These are phyloP conservation scores for Ustilago bromivora DNA, from an alignment of 1,284 basidiomycete species.

Conservation along the genomic window DNA sequence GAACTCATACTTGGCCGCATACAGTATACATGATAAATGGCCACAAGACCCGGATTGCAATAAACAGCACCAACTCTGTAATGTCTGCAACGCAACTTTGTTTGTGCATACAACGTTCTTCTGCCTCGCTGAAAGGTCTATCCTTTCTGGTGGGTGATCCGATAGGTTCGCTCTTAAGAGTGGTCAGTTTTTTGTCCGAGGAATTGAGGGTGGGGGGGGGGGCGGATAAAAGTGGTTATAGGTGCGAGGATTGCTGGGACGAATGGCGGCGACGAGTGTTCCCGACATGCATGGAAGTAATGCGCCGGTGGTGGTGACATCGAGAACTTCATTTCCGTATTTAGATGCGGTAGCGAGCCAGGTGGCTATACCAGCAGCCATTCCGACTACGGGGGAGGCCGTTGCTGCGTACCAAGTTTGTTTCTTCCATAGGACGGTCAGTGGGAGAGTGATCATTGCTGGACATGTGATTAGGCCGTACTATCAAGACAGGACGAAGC, in stretches of 20 bases:
- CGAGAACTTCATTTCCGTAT: slow-evolving; percentile 50
- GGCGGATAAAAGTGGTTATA: slow-evolving; percentile 25
- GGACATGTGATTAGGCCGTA: slow-evolving; percentile 59
- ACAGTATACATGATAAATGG: slow-evolving; percentile 68
- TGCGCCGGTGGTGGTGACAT: slow-evolving; percentile 40
- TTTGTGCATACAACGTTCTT: slow-evolving; percentile 30
- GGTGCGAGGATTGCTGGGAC: slow-evolving; percentile 50
- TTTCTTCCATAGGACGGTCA: slow-evolving; percentile 63
- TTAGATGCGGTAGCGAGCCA: slow-evolving; percentile 60
- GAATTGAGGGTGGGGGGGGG: slow-evolving; percentile 4
- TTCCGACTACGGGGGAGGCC: slow-evolving; percentile 55
- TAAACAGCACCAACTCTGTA: slow-evolving; percentile 40
- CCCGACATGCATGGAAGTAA: slow-evolving; percentile 62
- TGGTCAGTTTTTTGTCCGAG: slow-evolving; percentile 2
- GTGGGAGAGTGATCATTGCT: slow-evolving; percentile 55
- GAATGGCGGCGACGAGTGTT: slow-evolving; percentile 53
- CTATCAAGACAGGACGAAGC: too few species aligned
- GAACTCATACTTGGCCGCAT: slow-evolving; percentile 64
- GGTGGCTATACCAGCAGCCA: slow-evolving; percentile 57
- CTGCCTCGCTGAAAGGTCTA: slow-evolving; percentile 19
- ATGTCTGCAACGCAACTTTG: slow-evolving; percentile 32
- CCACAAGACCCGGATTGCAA: slow-evolving; percentile 65
- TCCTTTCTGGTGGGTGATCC: neutral
- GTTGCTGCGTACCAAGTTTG: slow-evolving; percentile 57
- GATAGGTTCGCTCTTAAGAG: neutral